Evolutionary conservation across 148 eudicot genomes (phyloP), one percentile per base, ranked within the genome.

Genomic region (Polygonum maritimum): DNA sequence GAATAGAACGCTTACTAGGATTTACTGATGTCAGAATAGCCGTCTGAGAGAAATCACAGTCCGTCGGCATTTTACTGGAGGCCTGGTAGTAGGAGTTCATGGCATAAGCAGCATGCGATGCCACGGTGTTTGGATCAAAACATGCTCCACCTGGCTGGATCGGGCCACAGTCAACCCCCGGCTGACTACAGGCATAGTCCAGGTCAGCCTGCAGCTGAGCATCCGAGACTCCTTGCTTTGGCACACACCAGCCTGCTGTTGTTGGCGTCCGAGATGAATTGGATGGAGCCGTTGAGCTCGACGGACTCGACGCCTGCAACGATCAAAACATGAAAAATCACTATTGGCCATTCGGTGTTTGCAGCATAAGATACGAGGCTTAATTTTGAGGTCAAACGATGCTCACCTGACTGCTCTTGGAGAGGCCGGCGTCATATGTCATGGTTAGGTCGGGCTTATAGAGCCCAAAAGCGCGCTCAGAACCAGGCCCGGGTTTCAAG

Each of bases 61-160:
- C 86, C 86, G 86, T 76, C 0, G 95, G 88, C 79, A 82, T 87
- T 87, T 83, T 85, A 73, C 92, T 90, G 70, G 87, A 76, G 49
- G 86, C 83, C 82, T 91, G 98, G 73, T 87, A 91, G 5, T 87
- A 79, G 7, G 90, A 83, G 82, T 90, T 91, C 97, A 94, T 91
- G 2, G 95, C 95, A 62, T 85, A 91, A 76, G 97, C 84, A 65
- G 98, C 91, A 26, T 88, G 98, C 7, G 90, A 85, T 7, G 84
- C 81, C 75, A 89, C 77, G 0, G 88, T 91, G 78, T 85, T 83
- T 58, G 93, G 93, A 10, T 90, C 89, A 36, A 85, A 88, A 78
- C 98, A 94, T 8, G 89, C 73, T 16, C 95, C 98, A 44, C 95
- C 93, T 14, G 90, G 89, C 72, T 87, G 90, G 75, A 94, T 87